Base-by-base conservation (phyloP, 345 rosid species). In the Rubroshorea leprosula region DNA sequence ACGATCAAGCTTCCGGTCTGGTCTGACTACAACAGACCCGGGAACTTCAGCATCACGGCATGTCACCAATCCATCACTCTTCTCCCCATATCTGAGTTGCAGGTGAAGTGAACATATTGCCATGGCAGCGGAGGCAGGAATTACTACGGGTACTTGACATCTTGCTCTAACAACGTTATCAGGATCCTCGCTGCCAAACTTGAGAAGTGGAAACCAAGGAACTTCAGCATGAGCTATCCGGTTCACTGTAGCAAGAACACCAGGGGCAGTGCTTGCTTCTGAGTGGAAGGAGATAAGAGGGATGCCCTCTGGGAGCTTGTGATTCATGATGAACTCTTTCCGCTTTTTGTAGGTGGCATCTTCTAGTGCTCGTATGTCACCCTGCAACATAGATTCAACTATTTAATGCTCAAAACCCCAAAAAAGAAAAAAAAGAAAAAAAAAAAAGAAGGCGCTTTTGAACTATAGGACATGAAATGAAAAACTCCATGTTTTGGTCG, bases 181-280 rank as follows among this genome's bases (percentile, higher is more conserved):
- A 3, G 66, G 49, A 26, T 67, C 77, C 18, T 61, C 63, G 6
- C 22, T 21, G 50, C 82, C 64, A 12, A 76, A 62, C n/a, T 23
- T 68, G 19, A 74, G 74, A 55, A 82, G 61, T 38, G 79, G 83
- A 58, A 83, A 75, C 85, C 81, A 72, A 2, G 84, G 82, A 60
- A 83, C 83, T 72, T 86, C 89, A 19, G 83, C 85, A 35, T 86
- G 89, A 48, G 89, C 87, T 64, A 83, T 79, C 69, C 65, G 87
- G 6, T 83, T 72, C 81, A 81, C 58, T 6, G 89, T 79, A 10
- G 78, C 83, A 5, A 83, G 80, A 17, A 83, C 81, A 4, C 83
- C 77, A 0, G 80, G 89, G 47, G 75, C 72, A 8, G 76, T 66
- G 27, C 78, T 74, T 20, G 83, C 87, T 66, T 81, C 81, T 0